Base-by-base conservation (phyloP, 352 stramenopile species). In the Pilasporangium apinafurcum region DNA sequence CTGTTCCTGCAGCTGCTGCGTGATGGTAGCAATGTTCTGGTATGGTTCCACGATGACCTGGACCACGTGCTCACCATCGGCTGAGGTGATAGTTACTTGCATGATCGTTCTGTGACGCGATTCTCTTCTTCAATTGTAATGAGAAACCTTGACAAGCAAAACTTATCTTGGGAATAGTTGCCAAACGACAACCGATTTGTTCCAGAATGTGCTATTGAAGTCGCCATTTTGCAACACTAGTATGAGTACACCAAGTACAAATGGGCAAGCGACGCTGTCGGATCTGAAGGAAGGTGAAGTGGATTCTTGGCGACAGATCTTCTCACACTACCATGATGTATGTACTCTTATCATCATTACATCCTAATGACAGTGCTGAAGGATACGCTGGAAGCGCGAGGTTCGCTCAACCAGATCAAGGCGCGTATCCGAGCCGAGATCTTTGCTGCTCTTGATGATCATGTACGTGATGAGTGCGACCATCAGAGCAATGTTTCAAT, bases 351-450 rank as follows among this genome's bases (percentile, higher is more conserved):
- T n/a, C n/a, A n/a, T n/a, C n/a, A n/a, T n/a, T n/a, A n/a, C n/a
- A n/a, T n/a, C n/a, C n/a, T n/a, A n/a, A n/a, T n/a, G n/a, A 33
- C 46, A 92, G 81, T 85, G 44, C 48, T 93, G 22, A 93, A 93
- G 56, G 77, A 93, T 33, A 92, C 82, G 22, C 51, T 93, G 34
- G 74, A 87, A 35, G 74, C 77, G 37, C 65, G 79, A 14, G 82
- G 82, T 3, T 74, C 71, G 27, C 62, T 93, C 48, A 65, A 75
- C 7, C 82, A 91, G 63, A 88, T 93, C 55, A 89, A 89, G 48
- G 79, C 82, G 33, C 72, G 82, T 5, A 87, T 93, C 35, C 79
- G 82, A 12, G 74, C 82, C 20, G 82, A 93, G 56, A 86, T 93
- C 56, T 93, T 92, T 37, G 59, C 72, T n/a, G 72, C 79, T 9